Evolutionary conservation across 768 basidiomycete genomes (phyloP).

Genomic region (Myochromella boudieri): DNA sequence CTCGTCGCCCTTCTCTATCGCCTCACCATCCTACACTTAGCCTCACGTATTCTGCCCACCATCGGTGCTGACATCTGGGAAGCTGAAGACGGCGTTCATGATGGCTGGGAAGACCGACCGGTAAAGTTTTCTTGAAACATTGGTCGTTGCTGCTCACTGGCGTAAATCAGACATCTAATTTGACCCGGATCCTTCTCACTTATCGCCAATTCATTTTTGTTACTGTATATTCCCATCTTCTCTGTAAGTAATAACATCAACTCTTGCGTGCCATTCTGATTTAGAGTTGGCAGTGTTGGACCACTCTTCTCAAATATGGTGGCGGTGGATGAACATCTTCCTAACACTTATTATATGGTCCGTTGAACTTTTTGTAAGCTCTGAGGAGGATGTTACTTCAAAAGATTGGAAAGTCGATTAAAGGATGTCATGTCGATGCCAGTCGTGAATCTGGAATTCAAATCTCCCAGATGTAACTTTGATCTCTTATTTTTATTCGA

Average conservation of each 20-base stretch:
- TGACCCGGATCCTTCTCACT: slow-evolving; percentile 73
- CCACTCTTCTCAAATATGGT: slow-evolving; percentile 90
- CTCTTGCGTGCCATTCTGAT: not conserved
- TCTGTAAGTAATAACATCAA: slow-evolving; percentile 52
- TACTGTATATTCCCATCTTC: slow-evolving; percentile 83
- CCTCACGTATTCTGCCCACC: slow-evolving; percentile 79
- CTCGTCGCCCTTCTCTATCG: slow-evolving; percentile 79
- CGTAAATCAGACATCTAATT: slow-evolving; percentile 60
- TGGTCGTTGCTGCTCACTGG: slow-evolving; percentile 10
- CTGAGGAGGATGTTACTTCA: slow-evolving; percentile 63
- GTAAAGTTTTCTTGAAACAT: slow-evolving; percentile 36
- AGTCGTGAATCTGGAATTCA: too few species aligned
- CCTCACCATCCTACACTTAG: slow-evolving; percentile 76
- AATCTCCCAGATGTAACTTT: too few species aligned
- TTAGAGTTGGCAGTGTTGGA: slow-evolving; percentile 63
- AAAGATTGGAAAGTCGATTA: slow-evolving; percentile 83
- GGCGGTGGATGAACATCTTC: slow-evolving; percentile 90
- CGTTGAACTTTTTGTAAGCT: slow-evolving; percentile 75
- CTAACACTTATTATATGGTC: slow-evolving; percentile 84
- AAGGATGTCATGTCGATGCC: too few species aligned
- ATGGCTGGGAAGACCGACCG: slow-evolving; percentile 73
- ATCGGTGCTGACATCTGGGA: slow-evolving; percentile 85
- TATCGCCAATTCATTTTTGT: slow-evolving; percentile 86
- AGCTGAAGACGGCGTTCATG: slow-evolving; percentile 58
- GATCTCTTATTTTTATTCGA: too few species aligned